Evolutionary conservation across 805 yeast genomes (phyloP).

Genomic region (Priceomyces castillae): DNA sequence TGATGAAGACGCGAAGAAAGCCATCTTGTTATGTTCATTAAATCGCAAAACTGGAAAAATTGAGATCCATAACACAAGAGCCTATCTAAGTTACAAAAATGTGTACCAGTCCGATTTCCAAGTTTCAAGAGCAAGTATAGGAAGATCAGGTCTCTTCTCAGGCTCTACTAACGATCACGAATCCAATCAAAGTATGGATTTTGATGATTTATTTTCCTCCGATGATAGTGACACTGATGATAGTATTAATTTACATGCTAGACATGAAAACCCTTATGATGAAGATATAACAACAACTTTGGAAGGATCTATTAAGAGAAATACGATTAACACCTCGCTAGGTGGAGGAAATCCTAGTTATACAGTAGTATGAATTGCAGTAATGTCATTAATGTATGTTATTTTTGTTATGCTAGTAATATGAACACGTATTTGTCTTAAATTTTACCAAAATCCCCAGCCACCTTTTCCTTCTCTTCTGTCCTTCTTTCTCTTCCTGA

Average conservation of each 20-base stretch:
- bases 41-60: constrained; percentile 35
- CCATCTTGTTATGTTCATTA: constrained; percentile 32
- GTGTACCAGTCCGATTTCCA: constrained; percentile 7
- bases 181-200: neutral
- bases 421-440: neutral
- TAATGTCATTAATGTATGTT: neutral
- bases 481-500: constrained; percentile 36
- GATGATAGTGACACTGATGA: constrained; percentile 9
- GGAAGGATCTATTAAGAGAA: constrained; percentile 6
- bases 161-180: neutral
- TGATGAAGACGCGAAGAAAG: constrained; percentile 7
- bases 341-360: constrained; percentile 12
- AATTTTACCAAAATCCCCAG: constrained; percentile 40
- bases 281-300: constrained; percentile 6
- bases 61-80: constrained; percentile 33
- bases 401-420: neutral
- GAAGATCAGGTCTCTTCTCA: constrained; percentile 1
- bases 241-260: constrained; percentile 2
- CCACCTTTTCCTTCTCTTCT: constrained; percentile 38
- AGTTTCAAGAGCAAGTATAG: constrained; percentile 1
- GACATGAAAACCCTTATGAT: constrained; percentile 8
- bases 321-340: constrained; percentile 1
- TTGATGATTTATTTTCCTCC: constrained; percentile 1
- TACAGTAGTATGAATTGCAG: constrained; percentile 4
- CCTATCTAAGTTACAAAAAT: constrained; percentile 21